Conservation (phyloP, 2,329 filamentous ascomycete species). For the Pestalotiopsis sp. region DNA sequence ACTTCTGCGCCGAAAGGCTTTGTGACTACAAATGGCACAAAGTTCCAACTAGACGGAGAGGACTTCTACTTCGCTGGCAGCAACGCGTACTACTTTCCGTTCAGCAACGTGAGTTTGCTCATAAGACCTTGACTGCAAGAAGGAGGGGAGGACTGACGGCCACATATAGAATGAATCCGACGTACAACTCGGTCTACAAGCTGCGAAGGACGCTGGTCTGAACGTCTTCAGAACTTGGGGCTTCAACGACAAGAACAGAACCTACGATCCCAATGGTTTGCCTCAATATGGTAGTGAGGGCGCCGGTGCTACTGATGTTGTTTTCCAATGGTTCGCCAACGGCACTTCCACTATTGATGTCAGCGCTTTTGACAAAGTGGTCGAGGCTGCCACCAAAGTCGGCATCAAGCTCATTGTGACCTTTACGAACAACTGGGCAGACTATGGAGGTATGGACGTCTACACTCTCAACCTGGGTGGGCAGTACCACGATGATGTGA, state of each 20-base stretch:
- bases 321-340: constrained; percentile 49
- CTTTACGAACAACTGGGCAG: constrained; percentile 61
- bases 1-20: constrained; percentile 37
- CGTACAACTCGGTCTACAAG: constrained; percentile 24
- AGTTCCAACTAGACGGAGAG: constrained; percentile 56
- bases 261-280: constrained; percentile 45
- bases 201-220: constrained; percentile 25
- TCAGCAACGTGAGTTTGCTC: constrained; percentile 45
- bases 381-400: constrained; percentile 48
- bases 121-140: not conserved
- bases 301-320: constrained; percentile 44
- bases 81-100: constrained; percentile 61
- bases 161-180: constrained; percentile 41
- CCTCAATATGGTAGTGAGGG: constrained; percentile 55
- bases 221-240: constrained; percentile 60
- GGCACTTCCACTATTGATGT: constrained; percentile 48
- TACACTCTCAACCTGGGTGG: constrained; percentile 59
- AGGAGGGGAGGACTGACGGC: not conserved
- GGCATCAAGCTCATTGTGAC: constrained; percentile 57
- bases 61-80: constrained; percentile 60
- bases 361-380: constrained; percentile 52
- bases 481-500: constrained; percentile 51
- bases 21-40: constrained; percentile 49
- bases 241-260: constrained; percentile 59
- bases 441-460: constrained; percentile 62